A percentile compares a stretch with the other conserved stretches of the same genome.
phyloP scores from a whole-genome alignment of 1,284 basidiomycete species.

The Golubevia pallescens region DNA sequence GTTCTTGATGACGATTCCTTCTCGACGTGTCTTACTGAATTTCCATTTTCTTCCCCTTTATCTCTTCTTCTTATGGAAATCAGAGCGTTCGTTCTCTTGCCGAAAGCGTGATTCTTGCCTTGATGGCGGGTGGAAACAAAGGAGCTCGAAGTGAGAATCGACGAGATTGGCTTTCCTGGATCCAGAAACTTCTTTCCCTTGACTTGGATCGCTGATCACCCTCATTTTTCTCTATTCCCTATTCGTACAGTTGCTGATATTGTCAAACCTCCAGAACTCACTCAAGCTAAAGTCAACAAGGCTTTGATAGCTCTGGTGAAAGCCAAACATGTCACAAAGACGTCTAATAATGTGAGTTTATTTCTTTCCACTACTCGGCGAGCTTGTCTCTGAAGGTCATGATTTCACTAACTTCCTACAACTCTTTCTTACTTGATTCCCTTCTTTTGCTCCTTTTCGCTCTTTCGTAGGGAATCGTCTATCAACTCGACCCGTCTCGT shows the following conservation, averaged over 20 bases:
- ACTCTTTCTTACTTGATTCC: neutral
- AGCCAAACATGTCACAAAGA: constrained; percentile 81
- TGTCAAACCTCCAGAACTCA: constrained; percentile 79
- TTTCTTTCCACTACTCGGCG: constrained; percentile 57
- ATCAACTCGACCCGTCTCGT: constrained; percentile 39
- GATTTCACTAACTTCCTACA: neutral
- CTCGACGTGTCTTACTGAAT: constrained; percentile 2
- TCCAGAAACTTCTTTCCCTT: neutral
- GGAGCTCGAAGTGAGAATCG: constrained; percentile 36
- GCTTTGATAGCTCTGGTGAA: constrained; percentile 88
- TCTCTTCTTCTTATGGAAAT: no score
- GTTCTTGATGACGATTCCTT: no score
- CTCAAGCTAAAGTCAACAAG: constrained; percentile 88
- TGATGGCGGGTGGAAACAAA: constrained; percentile 35
- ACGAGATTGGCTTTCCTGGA: neutral
- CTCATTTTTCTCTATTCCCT: neutral
- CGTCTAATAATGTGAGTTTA: constrained; percentile 65
- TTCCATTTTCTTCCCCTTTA: neutral
- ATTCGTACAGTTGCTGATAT: constrained; percentile 74
- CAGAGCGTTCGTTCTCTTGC: constrained; percentile 43
- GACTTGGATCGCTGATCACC: constrained; percentile 11
- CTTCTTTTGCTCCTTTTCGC: neutral
- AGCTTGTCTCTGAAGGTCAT: no score
- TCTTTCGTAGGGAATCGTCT: constrained; percentile 42
- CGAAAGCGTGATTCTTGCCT: constrained; percentile 45